phyloP scores from a whole-genome alignment of 2,329 filamentous ascomycete species.

The Diaporthe longicolla region DNA sequence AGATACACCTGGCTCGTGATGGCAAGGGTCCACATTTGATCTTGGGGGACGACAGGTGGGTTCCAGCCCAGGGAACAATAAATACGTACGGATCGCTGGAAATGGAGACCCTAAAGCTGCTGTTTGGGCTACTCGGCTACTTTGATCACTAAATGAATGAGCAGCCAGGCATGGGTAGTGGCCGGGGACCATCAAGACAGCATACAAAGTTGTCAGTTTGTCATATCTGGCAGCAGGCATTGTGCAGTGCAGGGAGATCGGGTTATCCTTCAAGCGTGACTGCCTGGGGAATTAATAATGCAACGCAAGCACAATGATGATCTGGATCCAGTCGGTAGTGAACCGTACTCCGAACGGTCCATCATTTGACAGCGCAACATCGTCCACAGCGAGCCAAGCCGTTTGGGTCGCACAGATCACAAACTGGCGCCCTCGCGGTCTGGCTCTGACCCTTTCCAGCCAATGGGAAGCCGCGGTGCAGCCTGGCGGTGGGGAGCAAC shows the following conservation, averaged over 20 bases:
- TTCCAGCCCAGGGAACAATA: neutral
- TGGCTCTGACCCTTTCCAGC: neutral
- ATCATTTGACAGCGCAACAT: constrained; percentile 34
- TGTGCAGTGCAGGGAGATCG: neutral
- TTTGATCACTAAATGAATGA: neutral
- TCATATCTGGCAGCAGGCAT: too few relatives aligned
- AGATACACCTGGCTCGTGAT: constrained; percentile 27
- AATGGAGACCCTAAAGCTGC: neutral
- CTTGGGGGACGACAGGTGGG: neutral
- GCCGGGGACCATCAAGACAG: neutral
- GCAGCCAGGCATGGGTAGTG: neutral
- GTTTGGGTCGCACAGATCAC: constrained; percentile 20
- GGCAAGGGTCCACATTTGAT: constrained; percentile 11
- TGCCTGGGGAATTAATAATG: constrained; percentile 33
- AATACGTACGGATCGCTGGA: neutral
- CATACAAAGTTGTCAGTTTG: neutral
- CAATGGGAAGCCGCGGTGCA: constrained; percentile 29
- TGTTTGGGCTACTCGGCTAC: neutral
- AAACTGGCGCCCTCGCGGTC: constrained; percentile 4
- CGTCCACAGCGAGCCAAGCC: constrained; percentile 13
- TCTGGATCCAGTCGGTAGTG: constrained; percentile 20
- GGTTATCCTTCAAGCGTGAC: constrained; percentile 27
- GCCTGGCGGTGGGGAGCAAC: constrained; percentile 30
- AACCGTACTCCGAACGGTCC: constrained; percentile 25
- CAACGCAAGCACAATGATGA: constrained; percentile 8